These are phyloP conservation scores for Crotalaria pallida DNA, from an alignment of 306 rosid species.

Conservation along the genomic window DNA sequence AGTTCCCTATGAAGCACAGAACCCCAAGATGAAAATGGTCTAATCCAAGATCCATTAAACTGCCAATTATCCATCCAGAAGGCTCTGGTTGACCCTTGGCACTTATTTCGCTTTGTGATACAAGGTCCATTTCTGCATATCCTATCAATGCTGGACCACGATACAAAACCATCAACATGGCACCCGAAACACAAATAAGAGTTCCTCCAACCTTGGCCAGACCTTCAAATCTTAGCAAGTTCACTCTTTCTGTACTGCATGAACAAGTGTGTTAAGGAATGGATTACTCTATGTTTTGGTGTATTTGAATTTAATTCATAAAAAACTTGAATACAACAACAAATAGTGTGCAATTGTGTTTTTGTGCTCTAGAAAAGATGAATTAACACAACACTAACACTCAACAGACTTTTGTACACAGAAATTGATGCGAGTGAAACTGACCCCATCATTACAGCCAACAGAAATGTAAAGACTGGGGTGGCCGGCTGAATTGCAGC, in stretches of 20 bases:
- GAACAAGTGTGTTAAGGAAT: constrained; percentile 35
- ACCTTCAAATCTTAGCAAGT: too few species aligned
- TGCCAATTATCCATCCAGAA: constrained; percentile 70
- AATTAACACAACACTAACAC: not conserved
- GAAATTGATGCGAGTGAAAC: constrained; percentile 32
- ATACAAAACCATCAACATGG: constrained; percentile 72
- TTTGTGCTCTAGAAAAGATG: not conserved
- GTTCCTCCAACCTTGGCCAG: too few species aligned
- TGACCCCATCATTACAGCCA: constrained; percentile 93
- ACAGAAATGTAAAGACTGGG: constrained; percentile 86
- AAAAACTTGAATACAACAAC: not conserved
- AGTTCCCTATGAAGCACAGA: constrained; percentile 83
- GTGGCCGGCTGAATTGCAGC: constrained; percentile 93
- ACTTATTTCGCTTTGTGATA: constrained; percentile 61
- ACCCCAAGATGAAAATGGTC: constrained; percentile 91
- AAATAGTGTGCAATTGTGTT: not conserved
- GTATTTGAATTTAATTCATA: constrained; percentile 2
- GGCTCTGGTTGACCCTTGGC: constrained; percentile 96
- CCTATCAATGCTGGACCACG: constrained; percentile 86
- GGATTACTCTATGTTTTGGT: not conserved
- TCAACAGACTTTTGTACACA: not conserved
- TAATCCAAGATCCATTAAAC: constrained; percentile 62
- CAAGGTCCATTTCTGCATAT: constrained; percentile 45
- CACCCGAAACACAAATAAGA: too few species aligned
- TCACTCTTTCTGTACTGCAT: too few species aligned